Evolutionary conservation across 2,329 filamentous ascomycete species (phyloP), one percentile per base, ranked within the genome.

Genomic region (Cordyceps tenuipes): DNA sequence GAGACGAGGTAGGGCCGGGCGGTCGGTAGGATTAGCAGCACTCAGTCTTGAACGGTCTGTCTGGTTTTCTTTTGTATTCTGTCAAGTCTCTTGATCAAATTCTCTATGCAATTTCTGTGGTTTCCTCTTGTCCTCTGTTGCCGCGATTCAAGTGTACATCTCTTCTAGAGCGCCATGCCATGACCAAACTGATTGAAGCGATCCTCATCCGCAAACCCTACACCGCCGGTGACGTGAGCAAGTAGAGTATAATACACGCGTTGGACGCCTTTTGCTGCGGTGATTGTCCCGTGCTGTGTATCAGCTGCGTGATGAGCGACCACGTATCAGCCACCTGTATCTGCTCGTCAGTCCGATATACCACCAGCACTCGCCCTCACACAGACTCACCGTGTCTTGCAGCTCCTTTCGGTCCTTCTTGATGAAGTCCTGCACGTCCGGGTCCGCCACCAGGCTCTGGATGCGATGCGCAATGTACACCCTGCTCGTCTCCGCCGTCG

Each of bases 401-500:
- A 59, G 39, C 13, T 59, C 48, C 17, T 59, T 52, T 21, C 57
- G 29, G n/a, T 59, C 57, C 8, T 59, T 59, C n/a, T 48, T 48
- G 36, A 59, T 46, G 8, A 59, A 59, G 21, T 59, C 57, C 13
- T 59, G 57, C 6, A 59, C 52, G 9, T 52, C 57, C 36, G 34
- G 57, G 17, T 59, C 39, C 8, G 57, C 44, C 4, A 52, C 17
- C 1, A 59, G 23, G 15, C 21, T 59, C 7, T 59, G 57, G 15
- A 59, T 43, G 13, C 57, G 57, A 21, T 59, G 57, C 4, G 57
- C 57, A 34, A 59, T 59, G n/a, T 59, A 59, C 21, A 51, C 57
- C 3, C 57, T 23, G 12, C 57, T 52, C 9, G 57, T 59, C 10
- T 59, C 57, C 9, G 57, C 49, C 15, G 57, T 44, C 3, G 57